phyloP scores from a whole-genome alignment of 192 early-diverging fungal genomes.

The Umbelopsis ramanniana region DNA sequence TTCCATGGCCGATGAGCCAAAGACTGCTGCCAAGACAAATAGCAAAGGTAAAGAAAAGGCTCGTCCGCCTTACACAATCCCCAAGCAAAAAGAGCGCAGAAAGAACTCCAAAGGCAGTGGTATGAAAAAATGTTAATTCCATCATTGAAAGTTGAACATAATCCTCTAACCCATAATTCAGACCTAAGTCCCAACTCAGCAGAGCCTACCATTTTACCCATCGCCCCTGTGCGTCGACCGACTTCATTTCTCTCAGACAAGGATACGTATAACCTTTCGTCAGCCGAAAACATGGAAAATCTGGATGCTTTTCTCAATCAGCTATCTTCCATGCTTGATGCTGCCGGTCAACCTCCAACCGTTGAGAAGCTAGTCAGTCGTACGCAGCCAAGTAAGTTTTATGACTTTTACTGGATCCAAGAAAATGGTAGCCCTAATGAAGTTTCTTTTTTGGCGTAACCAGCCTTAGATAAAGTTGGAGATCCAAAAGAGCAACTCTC shows the following conservation, averaged over 20 bases:
- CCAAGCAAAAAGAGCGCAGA: too few relatives aligned
- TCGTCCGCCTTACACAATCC: too few relatives aligned
- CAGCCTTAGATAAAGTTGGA: background rate
- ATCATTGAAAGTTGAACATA: too few relatives aligned
- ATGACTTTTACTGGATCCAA: background rate
- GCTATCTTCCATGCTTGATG: background rate
- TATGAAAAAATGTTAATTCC: too few relatives aligned
- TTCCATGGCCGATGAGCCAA: background rate
- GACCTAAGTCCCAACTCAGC: too few relatives aligned
- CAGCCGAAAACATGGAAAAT: background rate
- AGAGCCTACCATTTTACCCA: too few relatives aligned
- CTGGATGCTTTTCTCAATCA: constrained; percentile 8
- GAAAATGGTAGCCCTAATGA: background rate
- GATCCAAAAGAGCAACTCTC: background rate
- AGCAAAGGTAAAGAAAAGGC: too few relatives aligned
- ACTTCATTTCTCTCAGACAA: background rate
- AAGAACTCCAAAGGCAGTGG: too few relatives aligned
- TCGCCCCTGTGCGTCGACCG: too few relatives aligned
- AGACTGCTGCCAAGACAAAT: background rate
- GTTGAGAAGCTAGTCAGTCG: background rate
- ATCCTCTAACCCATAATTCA: too few relatives aligned
- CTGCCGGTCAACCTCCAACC: background rate
- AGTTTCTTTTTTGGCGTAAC: background rate
- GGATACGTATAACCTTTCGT: background rate
- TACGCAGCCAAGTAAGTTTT: background rate